phyloP scores from a whole-genome alignment of 2,329 filamentous ascomycete species.

The Ophiostoma piceae region DNA sequence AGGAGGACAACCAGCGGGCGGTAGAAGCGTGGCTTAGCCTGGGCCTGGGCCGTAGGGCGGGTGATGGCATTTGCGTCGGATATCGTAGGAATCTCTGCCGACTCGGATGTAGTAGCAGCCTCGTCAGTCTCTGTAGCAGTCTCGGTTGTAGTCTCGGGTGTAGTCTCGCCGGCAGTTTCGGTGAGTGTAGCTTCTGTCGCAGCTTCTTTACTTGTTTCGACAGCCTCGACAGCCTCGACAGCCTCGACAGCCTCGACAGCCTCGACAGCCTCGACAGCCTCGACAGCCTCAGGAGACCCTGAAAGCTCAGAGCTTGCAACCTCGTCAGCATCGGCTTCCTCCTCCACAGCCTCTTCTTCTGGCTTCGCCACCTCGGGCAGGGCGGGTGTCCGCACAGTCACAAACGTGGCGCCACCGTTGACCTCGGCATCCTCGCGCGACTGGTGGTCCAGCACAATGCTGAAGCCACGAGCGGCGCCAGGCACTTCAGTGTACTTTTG shows the following conservation, averaged over 20 bases:
- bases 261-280: background rate
- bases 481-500: conserved; percentile 41
- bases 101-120: background rate
- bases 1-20: conserved; percentile 69
- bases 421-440: conserved; percentile 66
- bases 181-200: background rate
- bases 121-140: background rate
- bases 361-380: background rate
- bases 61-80: conserved; percentile 9
- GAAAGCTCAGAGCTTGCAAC: too few species aligned
- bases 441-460: conserved; percentile 59
- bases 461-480: conserved; percentile 43
- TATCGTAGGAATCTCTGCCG: background rate
- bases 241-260: background rate
- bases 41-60: background rate
- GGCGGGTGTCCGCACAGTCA: conserved; percentile 28
- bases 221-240: conserved; percentile 1
- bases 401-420: conserved; percentile 61
- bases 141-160: background rate
- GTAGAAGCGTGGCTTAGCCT: conserved; percentile 32
- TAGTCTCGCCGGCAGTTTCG: background rate
- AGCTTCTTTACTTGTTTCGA: background rate
- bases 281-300: background rate
- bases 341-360: background rate
- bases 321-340: background rate